These are phyloP conservation scores for Suillus placidus DNA, from an alignment of 768 basidiomycete species.

Conservation along the genomic window DNA sequence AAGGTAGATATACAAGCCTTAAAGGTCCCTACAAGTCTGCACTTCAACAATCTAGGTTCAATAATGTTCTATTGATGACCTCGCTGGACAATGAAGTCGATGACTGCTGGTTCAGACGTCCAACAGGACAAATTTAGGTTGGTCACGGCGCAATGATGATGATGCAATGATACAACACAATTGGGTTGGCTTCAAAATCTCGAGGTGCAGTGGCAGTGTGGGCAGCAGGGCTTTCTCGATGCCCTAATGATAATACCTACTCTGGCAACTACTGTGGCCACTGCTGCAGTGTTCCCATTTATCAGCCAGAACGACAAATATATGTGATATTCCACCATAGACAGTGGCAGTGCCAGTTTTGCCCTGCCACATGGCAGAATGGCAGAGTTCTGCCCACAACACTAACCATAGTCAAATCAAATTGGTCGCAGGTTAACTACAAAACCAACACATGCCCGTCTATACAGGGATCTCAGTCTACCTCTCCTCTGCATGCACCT, in stretches of 20 bases:
- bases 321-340: too few relatives aligned
- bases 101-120: not conserved
- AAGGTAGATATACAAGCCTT: not conserved
- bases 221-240: too few relatives aligned
- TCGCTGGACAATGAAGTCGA: not conserved
- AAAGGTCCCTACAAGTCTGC: not conserved
- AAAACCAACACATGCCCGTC: not conserved
- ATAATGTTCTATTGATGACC: not conserved
- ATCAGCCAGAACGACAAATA: too few relatives aligned
- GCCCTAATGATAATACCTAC: too few relatives aligned
- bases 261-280: too few relatives aligned
- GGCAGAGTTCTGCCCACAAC: too few relatives aligned
- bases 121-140: not conserved
- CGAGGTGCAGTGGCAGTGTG: too few relatives aligned
- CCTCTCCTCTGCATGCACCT: not conserved
- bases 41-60: not conserved
- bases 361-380: too few relatives aligned
- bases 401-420: too few relatives aligned
- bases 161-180: not conserved
- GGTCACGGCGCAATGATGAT: not conserved
- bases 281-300: too few relatives aligned
- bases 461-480: slow-evolving; percentile 26
- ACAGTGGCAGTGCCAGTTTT: too few relatives aligned
- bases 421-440: too few relatives aligned
- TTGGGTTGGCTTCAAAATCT: not conserved